Evolutionary conservation across 371 early-diverging fungal species (phyloP), one percentile per base, ranked within the genome.

Genomic region (Basidiobolus meristosporus): DNA sequence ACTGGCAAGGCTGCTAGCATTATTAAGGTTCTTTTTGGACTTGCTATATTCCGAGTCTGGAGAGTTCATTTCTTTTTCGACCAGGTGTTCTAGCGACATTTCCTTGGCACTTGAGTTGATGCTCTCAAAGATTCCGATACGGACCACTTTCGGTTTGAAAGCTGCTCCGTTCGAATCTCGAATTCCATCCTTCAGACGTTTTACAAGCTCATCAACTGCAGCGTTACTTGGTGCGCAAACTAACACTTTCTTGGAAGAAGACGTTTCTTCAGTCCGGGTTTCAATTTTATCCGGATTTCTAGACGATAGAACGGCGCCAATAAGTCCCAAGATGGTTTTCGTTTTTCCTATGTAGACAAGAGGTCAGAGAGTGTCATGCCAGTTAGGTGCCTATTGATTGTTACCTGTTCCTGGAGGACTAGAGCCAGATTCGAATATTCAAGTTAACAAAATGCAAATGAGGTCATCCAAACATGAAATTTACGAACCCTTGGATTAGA

Each of bases 211-310:
- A 51, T 98, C 99, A 21, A 90, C 86, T 0, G 97, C 98, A 0
- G 96, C 95, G 53, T 98, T 98, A 46, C 82, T 82, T 0, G 99
- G 99, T 3, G 98, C 95, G 51, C 96, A 92, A 6, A 93, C 77
- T 1, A 98, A 55, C 9, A 98, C 56, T 20, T 45, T 15, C 46
- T 37, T n/a, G 21, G 51, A 11, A 41, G 40, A n/a, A 42, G 18
- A 0, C 51, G 46, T 21, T 51, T 52, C 16, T 15, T 36, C 33
- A 12, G 14, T 28, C 17, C 47, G 43, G 32, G 46, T 22, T 16
- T 60, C 55, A 19, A 67, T 56, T n/a, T 62, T 56, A 6, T 85
- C 47, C 1, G 89, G 52, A 1, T 80, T 68, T 0, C 80, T 26
- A 26, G 26, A 26, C 9, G 26, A 26, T 9, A 26, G 26, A 9